These are phyloP conservation scores for Ogataea sp. DNA, from an alignment of 805 yeast species.

Conservation along the genomic window DNA sequence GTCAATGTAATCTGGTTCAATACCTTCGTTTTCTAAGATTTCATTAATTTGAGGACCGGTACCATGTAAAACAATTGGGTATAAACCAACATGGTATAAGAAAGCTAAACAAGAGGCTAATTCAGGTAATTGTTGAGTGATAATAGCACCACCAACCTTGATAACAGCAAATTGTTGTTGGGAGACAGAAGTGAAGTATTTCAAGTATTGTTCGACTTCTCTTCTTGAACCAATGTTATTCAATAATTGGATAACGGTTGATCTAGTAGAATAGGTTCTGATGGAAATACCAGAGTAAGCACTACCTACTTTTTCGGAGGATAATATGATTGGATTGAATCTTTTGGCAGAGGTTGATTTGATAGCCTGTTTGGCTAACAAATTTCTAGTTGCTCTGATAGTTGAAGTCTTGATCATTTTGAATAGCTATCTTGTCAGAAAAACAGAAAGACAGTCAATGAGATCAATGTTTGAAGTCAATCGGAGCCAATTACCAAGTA, in stretches of 20 bases:
- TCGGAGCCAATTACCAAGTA: too few species aligned
- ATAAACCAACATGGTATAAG: conserved; percentile 92
- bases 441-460: too few species aligned
- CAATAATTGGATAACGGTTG: conserved; percentile 90
- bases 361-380: conserved; percentile 16
- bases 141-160: conserved; percentile 98
- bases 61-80: conserved; percentile 95
- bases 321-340: conserved; percentile 11
- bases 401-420: conserved; percentile 6
- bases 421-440: neutral
- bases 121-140: conserved; percentile 88
- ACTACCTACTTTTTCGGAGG: conserved; percentile 6
- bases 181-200: conserved; percentile 91
- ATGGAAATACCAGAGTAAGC: neutral
- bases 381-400: conserved; percentile 11
- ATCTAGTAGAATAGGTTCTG: conserved; percentile 61
- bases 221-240: conserved; percentile 96
- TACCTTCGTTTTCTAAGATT: conserved; percentile 85
- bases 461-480: too few species aligned
- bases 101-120: conserved; percentile 94
- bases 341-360: conserved; percentile 8
- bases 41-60: conserved; percentile 99
- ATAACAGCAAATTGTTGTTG: conserved; percentile 97
- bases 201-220: conserved; percentile 95
- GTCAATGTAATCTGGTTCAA: conserved; percentile 91